These are phyloP conservation scores for Penicillium aurantiogriseum DNA, from an alignment of 2,329 filamentous ascomycete species.

Conservation along the genomic window DNA sequence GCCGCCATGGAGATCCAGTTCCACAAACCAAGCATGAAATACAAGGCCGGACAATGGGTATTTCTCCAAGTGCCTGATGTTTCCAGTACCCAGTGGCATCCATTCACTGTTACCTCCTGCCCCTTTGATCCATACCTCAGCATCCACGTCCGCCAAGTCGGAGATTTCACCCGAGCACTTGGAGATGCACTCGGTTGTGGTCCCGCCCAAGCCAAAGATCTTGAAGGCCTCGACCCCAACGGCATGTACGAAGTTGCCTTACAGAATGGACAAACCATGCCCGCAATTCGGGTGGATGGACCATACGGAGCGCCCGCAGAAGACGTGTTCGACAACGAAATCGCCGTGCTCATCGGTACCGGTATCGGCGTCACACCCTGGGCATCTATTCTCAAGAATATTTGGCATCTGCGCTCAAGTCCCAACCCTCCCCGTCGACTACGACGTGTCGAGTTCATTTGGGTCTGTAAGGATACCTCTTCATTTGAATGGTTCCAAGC, in stretches of 20 bases:
- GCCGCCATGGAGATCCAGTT: slow-evolving; percentile 98
- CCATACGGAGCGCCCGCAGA: slow-evolving; percentile 96
- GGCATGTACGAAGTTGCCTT: slow-evolving; percentile 98
- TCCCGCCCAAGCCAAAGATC: slow-evolving; percentile 79
- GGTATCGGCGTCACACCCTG: slow-evolving; percentile 86
- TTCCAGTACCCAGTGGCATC: slow-evolving; percentile 92
- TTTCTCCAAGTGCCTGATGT: slow-evolving; percentile 92
- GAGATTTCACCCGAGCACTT: slow-evolving; percentile 92
- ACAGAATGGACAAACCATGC: slow-evolving; percentile 91
- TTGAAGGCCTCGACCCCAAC: slow-evolving; percentile 85
- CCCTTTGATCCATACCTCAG: slow-evolving; percentile 94
- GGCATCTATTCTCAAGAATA: slow-evolving; percentile 89
- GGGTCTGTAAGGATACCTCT: slow-evolving; percentile 92
- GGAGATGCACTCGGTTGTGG: slow-evolving; percentile 94
- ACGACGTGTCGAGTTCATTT: slow-evolving; percentile 96
- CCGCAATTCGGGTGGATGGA: slow-evolving; percentile 82
- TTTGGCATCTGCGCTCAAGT: slow-evolving; percentile 90
- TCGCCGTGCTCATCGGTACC: slow-evolving; percentile 74
- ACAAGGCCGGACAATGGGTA: slow-evolving; percentile 98
- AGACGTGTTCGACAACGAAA: slow-evolving; percentile 93
- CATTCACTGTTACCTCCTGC: slow-evolving; percentile 98
- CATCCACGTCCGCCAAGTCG: slow-evolving; percentile 91
- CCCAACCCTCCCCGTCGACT: slow-evolving; percentile 88
- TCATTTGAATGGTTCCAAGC: slow-evolving; percentile 99
- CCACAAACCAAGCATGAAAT: slow-evolving; percentile 91